Percentiles rank a stretch among this genome's conserved stretches.
Evolutionary conservation across 108 stramenopile species (phyloP).

Genomic region (Nannochloropsis salina): DNA sequence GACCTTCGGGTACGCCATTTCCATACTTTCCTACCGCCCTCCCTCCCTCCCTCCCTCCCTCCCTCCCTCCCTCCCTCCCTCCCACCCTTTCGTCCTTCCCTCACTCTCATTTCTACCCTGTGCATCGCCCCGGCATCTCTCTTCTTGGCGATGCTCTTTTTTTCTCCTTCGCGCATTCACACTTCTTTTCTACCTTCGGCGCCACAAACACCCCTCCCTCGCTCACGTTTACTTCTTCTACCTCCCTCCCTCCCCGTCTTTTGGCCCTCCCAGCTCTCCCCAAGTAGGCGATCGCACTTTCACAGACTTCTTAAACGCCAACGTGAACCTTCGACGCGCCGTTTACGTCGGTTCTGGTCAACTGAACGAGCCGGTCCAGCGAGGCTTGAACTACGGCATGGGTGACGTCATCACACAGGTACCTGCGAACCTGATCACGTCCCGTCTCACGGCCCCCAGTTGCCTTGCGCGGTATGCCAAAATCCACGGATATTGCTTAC

Average conservation of each 20-base stretch:
- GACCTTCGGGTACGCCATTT: neutral
- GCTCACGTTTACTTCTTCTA: neutral
- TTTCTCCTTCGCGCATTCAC: too few species aligned
- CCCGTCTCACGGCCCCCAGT: neutral
- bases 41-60: neutral
- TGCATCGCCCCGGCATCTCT: neutral
- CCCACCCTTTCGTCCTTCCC: neutral
- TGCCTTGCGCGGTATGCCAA: neutral
- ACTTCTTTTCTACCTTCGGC: too few species aligned
- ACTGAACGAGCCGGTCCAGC: neutral
- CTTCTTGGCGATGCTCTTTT: neutral
- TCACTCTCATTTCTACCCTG: neutral
- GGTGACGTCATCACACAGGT: neutral
- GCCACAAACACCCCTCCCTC: too few species aligned
- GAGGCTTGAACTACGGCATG: constrained; percentile 1
- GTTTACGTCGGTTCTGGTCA: neutral
- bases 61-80: constrained; percentile 11
- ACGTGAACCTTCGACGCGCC: neutral
- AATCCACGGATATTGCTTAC: too few species aligned
- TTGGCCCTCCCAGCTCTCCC: neutral
- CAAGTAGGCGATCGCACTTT: neutral
- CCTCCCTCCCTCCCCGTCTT: neutral
- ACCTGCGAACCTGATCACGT: neutral
- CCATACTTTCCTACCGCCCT: neutral
- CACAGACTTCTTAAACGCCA: neutral